A percentile compares a stretch with the other conserved stretches of the same genome.
Evolutionary conservation across 2,329 filamentous ascomycete genomes (phyloP).

Genomic region (Botrytis fabae): DNA sequence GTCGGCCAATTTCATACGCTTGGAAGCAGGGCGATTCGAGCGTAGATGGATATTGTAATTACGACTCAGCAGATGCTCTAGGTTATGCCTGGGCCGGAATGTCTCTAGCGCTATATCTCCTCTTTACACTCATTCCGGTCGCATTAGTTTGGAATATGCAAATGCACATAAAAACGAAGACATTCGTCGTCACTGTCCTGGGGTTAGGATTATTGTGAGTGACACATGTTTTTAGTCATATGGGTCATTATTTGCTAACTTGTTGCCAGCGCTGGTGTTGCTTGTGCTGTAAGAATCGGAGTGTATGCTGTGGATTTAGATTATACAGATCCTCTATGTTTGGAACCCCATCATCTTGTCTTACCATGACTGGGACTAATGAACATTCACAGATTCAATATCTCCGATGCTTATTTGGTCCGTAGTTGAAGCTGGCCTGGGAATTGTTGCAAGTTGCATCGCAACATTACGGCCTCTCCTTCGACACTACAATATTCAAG

Average conservation of each 20-base stretch:
- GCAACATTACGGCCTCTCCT: conserved; percentile 21
- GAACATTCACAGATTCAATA: conserved; percentile 14
- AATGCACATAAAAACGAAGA: conserved; percentile 21
- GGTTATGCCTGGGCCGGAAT: conserved; percentile 20
- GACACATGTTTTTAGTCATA: no score
- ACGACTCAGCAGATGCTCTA: conserved; percentile 17
- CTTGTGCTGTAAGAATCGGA: conserved; percentile 11
- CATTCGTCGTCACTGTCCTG: conserved; percentile 10
- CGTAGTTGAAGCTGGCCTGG: conserved; percentile 17
- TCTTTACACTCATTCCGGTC: conserved; percentile 17
- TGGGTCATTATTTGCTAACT: not conserved
- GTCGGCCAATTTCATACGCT: conserved; percentile 17
- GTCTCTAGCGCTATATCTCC: conserved; percentile 11
- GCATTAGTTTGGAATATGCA: conserved; percentile 23
- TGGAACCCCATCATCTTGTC: not conserved
- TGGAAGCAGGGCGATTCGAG: conserved; percentile 16
- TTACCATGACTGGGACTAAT: not conserved
- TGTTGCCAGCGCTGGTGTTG: conserved; percentile 5
- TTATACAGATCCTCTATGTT: conserved; percentile 20
- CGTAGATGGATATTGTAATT: conserved; percentile 17
- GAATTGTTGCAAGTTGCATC: conserved; percentile 20
- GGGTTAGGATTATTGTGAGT: conserved; percentile 23
- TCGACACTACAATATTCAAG: conserved; percentile 13
- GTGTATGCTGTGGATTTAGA: conserved; percentile 15
- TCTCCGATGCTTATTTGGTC: conserved; percentile 21